Evolutionary conservation across 2,329 filamentous ascomycete genomes (phyloP).

Genomic region (Aureobasidium sp.): DNA sequence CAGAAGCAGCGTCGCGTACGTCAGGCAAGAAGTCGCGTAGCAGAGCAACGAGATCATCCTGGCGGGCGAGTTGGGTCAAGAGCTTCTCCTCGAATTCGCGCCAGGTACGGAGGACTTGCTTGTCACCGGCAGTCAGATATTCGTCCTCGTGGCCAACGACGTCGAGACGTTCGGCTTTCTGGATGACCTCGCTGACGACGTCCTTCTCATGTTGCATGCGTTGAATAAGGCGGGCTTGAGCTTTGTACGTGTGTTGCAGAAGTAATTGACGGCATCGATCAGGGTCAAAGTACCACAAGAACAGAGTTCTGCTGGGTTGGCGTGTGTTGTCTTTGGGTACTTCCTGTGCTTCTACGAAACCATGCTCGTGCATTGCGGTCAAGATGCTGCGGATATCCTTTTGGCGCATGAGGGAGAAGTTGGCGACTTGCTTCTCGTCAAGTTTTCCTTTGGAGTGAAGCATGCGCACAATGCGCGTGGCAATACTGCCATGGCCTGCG

Average conservation of each 20-base stretch:
- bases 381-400: conserved; percentile 78
- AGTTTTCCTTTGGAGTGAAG: conserved; percentile 80
- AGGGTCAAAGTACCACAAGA: conserved; percentile 84
- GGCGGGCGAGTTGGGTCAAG: conserved; percentile 65
- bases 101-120: conserved; percentile 59
- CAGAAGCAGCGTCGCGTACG: not conserved
- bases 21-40: conserved; percentile 55
- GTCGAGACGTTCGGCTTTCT: conserved; percentile 76
- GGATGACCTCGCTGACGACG: conserved; percentile 62
- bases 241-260: conserved; percentile 77
- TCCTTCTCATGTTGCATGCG: conserved; percentile 68
- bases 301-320: conserved; percentile 74
- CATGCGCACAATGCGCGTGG: conserved; percentile 76
- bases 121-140: conserved; percentile 66
- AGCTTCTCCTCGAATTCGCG: conserved; percentile 59
- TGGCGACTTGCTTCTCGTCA: conserved; percentile 84
- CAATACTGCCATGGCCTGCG: conserved; percentile 65
- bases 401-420: conserved; percentile 73
- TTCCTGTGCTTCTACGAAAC: conserved; percentile 86
- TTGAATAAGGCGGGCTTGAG: conserved; percentile 78
- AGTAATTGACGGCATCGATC: conserved; percentile 62
- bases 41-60: conserved; percentile 78
- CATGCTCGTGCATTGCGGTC: conserved; percentile 75
- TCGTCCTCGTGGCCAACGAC: conserved; percentile 77
- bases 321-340: conserved; percentile 81